Percentiles rank a stretch among this genome's conserved stretches.
These are phyloP conservation scores for Papiliotrema terrestris DNA, from an alignment of 1,284 basidiomycete genomes.

Conservation along the genomic window DNA sequence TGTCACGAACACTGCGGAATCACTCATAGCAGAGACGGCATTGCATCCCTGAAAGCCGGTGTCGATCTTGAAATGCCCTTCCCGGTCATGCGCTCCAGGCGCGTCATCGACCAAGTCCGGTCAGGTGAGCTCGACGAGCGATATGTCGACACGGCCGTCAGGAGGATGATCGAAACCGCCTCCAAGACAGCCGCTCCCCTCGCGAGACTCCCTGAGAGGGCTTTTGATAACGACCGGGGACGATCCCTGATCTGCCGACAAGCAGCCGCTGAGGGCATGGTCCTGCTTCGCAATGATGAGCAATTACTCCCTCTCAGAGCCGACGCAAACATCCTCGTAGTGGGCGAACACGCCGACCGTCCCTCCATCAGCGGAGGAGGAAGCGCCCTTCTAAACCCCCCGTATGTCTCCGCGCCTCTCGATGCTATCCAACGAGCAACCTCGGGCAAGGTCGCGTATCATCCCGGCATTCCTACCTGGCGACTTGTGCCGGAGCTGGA, in stretches of 20 bases:
- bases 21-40: not conserved
- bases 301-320: not conserved
- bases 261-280: not conserved
- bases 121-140: not conserved
- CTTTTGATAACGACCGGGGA: not conserved
- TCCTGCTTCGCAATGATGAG: not conserved
- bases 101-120: not conserved
- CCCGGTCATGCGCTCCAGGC: not conserved
- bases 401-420: not conserved
- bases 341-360: not conserved
- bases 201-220: not conserved
- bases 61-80: constrained; percentile 3
- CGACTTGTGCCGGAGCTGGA: not conserved
- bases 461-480: not conserved
- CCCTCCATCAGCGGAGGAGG: not conserved
- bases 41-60: not conserved
- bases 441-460: not conserved
- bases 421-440: not conserved
- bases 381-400: not conserved
- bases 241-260: not conserved
- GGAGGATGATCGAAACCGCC: not conserved
- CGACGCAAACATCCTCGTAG: not conserved
- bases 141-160: not conserved
- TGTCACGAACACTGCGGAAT: not conserved
- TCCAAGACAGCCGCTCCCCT: not conserved